These are phyloP conservation scores for Dictyostelium brefeldianum DNA, from an alignment of 78 protist genomes.

Conservation along the genomic window DNA sequence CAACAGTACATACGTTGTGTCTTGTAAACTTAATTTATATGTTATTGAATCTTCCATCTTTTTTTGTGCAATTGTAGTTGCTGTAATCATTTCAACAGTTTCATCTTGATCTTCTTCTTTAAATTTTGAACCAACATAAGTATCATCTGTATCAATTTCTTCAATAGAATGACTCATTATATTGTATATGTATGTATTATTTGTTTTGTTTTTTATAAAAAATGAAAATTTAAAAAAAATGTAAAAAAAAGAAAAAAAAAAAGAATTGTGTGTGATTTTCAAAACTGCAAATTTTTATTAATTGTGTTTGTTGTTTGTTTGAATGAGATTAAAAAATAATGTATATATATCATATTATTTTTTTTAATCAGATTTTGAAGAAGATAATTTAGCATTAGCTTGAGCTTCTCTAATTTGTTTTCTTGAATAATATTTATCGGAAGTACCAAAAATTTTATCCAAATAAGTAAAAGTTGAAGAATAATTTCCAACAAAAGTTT, in stretches of 20 bases:
- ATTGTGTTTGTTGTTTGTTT: no score
- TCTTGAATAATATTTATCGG: constrained; percentile 41
- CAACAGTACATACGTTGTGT: no score
- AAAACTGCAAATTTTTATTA: no score
- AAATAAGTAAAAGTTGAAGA: constrained; percentile 76
- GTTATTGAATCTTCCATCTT: not conserved
- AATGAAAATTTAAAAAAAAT: not conserved
- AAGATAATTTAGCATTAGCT: not conserved
- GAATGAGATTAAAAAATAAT: no score
- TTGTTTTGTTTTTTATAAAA: not conserved
- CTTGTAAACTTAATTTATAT: not conserved
- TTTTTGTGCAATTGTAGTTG: constrained; percentile 13
- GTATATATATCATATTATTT: no score
- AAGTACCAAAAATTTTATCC: constrained; percentile 67
- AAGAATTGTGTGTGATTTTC: not conserved
- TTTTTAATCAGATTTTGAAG: no score
- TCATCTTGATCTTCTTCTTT: not conserved
- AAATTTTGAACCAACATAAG: not conserved
- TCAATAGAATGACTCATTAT: not conserved
- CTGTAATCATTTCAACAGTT: not conserved
- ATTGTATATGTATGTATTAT: not conserved
- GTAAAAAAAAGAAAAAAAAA: not conserved
- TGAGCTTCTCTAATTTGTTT: not conserved
- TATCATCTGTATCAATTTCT: not conserved
- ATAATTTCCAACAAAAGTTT: constrained; percentile 77